phyloP scores from a whole-genome alignment of 2,329 filamentous ascomycete species.

The Trichoderma sp. region DNA sequence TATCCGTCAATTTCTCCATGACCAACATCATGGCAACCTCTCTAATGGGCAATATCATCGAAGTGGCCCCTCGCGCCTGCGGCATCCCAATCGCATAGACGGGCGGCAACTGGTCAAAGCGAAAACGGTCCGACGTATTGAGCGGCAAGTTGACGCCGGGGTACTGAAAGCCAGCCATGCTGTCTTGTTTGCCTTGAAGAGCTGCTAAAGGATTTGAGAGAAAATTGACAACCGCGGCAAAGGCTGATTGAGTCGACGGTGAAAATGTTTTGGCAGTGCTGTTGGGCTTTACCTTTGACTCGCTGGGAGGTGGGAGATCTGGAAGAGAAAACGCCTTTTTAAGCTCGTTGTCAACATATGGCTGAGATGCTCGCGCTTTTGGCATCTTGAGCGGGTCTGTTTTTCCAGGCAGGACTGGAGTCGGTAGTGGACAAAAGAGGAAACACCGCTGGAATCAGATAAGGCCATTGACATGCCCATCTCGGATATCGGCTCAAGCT shows the following conservation, averaged over 20 bases:
- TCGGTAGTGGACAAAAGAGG: neutral
- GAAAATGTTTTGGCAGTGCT: neutral
- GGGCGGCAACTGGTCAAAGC: neutral
- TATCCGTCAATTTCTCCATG: constrained; percentile 31
- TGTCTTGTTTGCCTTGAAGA: neutral
- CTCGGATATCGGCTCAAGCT: neutral
- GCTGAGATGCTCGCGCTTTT: neutral
- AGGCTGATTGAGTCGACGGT: neutral
- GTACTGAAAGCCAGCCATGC: constrained; percentile 11
- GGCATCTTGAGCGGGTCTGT: neutral
- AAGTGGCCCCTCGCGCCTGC: neutral
- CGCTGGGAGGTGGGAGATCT: neutral
- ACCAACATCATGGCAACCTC: constrained; percentile 30
- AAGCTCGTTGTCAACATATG: neutral
- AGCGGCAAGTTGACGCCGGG: constrained; percentile 9
- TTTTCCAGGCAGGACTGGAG: constrained; percentile 1
- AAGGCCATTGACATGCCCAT: neutral
- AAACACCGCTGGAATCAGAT: neutral
- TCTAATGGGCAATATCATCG: constrained; percentile 19
- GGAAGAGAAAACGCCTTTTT: neutral
- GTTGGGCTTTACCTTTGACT: neutral
- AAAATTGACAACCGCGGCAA: neutral
- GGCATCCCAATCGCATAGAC: constrained; percentile 18
- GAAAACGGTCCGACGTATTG: neutral
- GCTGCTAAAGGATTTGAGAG: neutral